Percentiles rank a stretch among this genome's conserved stretches.
These are phyloP conservation scores for Castanea mollissima DNA, from an alignment of 306 rosid genomes.

Conservation along the genomic window DNA sequence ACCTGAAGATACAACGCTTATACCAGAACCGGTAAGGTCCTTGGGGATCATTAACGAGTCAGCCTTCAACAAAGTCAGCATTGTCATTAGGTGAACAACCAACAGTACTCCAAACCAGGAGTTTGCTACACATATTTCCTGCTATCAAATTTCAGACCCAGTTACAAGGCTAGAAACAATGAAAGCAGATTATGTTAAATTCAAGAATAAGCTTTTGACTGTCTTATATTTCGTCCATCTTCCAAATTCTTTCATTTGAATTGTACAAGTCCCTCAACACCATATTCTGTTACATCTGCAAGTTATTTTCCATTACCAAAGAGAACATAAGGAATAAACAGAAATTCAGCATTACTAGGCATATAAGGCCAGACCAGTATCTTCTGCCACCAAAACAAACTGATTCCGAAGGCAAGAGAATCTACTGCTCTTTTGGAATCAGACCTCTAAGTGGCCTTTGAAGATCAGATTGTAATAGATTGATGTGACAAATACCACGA, in stretches of 20 bases:
- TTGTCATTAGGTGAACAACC: slow-evolving; percentile 72
- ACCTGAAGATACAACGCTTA: slow-evolving; percentile 80
- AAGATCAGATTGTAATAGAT: slow-evolving; percentile 73
- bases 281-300: slow-evolving; percentile 43
- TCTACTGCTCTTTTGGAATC: slow-evolving; percentile 53
- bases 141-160: slow-evolving; percentile 26
- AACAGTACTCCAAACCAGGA: slow-evolving; percentile 80
- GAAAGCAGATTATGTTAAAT: not conserved
- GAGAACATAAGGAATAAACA: not conserved
- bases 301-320: slow-evolving; percentile 19
- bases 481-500: slow-evolving; percentile 63
- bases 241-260: slow-evolving; percentile 81
- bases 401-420: slow-evolving; percentile 70
- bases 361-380: slow-evolving; percentile 52
- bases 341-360: not conserved
- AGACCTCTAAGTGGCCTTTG: slow-evolving; percentile 59
- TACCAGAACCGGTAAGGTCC: slow-evolving; percentile 65
- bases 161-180: slow-evolving; percentile 15
- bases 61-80: slow-evolving; percentile 72
- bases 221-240: slow-evolving; percentile 52
- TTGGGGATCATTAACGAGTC: slow-evolving; percentile 77
- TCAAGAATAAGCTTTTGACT: not conserved
- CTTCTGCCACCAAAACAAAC: slow-evolving; percentile 73
- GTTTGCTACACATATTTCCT: slow-evolving; percentile 63
- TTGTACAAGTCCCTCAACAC: slow-evolving; percentile 60